Evolutionary conservation across 2,329 filamentous ascomycete genomes (phyloP).

Genomic region (Monosporascus sp.): DNA sequence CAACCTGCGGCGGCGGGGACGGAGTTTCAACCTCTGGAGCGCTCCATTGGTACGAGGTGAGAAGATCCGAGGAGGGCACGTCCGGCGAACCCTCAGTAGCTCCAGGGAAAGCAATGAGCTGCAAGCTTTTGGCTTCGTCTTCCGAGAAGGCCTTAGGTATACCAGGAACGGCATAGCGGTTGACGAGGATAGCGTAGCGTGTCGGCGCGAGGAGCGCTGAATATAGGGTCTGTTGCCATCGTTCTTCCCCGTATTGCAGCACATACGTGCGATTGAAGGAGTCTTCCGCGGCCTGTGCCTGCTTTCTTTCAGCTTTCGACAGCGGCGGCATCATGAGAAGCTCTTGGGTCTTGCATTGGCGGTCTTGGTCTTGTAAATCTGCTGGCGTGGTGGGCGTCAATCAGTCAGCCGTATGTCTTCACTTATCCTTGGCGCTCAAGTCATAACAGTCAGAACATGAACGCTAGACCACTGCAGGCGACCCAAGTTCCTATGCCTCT

Average conservation of each 20-base stretch:
- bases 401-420: too few species aligned
- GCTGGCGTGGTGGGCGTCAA: too few species aligned
- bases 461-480: too few species aligned
- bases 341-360: too few species aligned
- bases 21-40: conserved; percentile 8
- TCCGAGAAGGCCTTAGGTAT: conserved; percentile 10
- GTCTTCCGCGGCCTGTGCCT: conserved; percentile 17
- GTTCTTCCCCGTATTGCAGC: conserved; percentile 16
- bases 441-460: too few species aligned
- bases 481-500: too few species aligned
- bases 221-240: conserved; percentile 20
- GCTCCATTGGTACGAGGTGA: conserved; percentile 14
- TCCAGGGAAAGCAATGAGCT: conserved; percentile 10
- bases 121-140: conserved; percentile 9
- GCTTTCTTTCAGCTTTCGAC: conserved; percentile 21
- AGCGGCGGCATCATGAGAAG: conserved; percentile 14
- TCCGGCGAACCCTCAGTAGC: not conserved
- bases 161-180: conserved; percentile 12
- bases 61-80: not conserved
- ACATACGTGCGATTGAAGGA: conserved; percentile 20
- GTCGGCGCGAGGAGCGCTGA: conserved; percentile 19
- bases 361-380: too few species aligned
- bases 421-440: too few species aligned
- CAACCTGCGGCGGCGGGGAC: conserved; percentile 18
- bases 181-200: conserved; percentile 22